Percentiles rank a stretch among this genome's conserved stretches.
Conservation (phyloP, 768 basidiomycete species). For the Aureoboletus auriporus region DNA sequence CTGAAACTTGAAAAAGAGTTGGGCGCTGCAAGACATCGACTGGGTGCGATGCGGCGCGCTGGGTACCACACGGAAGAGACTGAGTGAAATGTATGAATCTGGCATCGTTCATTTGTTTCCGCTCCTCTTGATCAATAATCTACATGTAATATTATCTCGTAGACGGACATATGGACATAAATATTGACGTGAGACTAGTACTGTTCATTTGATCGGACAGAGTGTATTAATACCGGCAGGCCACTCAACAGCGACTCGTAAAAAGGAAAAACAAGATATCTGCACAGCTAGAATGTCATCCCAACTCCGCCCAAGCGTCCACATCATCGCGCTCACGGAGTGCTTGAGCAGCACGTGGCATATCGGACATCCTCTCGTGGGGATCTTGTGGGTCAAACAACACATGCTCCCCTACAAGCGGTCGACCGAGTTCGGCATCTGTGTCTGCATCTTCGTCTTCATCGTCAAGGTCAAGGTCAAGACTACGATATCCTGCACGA, state of each 20-base stretch:
- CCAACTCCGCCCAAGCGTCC: slow-evolving; percentile 71
- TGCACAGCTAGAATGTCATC: slow-evolving; percentile 24
- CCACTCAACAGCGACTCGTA: too few species aligned
- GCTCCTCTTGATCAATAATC: slow-evolving; percentile 14
- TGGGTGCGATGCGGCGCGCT: slow-evolving; percentile 84
- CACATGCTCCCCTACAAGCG: slow-evolving; percentile 56
- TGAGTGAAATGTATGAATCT: slow-evolving; percentile 37
- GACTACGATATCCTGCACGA: slow-evolving; percentile 52
- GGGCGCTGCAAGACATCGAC: slow-evolving; percentile 74
- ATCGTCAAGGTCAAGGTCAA: slow-evolving; percentile 72
- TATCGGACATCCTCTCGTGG: slow-evolving; percentile 41
- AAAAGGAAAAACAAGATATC: background rate
- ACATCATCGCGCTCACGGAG: slow-evolving; percentile 55
- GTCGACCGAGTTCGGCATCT: slow-evolving; percentile 44
- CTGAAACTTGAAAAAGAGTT: slow-evolving; percentile 94
- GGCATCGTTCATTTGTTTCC: slow-evolving; percentile 1
- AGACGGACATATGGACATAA: too few species aligned
- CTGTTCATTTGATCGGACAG: too few species aligned
- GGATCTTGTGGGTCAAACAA: slow-evolving; percentile 58
- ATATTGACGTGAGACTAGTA: too few species aligned
- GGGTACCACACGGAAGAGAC: slow-evolving; percentile 88
- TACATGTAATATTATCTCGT: slow-evolving; percentile 24
- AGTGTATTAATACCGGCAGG: too few species aligned
- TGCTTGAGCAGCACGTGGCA: slow-evolving; percentile 58
- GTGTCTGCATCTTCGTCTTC: slow-evolving; percentile 47